phyloP scores from a whole-genome alignment of 2,329 filamentous ascomycete species.

The Decorospora gaudefroyi region DNA sequence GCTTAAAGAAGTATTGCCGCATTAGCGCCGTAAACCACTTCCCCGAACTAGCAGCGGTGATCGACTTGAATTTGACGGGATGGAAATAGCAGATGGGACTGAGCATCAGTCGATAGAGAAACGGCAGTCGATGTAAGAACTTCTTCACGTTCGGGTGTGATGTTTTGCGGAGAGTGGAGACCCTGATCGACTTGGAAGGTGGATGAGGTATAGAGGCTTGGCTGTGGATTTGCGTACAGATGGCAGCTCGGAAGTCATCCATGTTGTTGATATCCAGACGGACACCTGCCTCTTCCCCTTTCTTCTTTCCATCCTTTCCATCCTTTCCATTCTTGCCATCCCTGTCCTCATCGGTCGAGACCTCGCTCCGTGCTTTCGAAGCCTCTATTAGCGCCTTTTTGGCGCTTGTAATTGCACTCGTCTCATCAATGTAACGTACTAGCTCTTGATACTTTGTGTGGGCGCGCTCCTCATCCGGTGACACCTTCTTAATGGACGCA shows the following conservation, averaged over 20 bases:
- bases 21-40: slow-evolving; percentile 56
- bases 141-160: slow-evolving; percentile 48
- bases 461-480: slow-evolving; percentile 53
- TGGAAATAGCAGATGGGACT: slow-evolving; percentile 59
- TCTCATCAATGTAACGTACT: slow-evolving; percentile 43
- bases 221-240: slow-evolving; percentile 55
- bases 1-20: slow-evolving; percentile 56
- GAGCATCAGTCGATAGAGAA: slow-evolving; percentile 56
- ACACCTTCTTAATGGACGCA: slow-evolving; percentile 50
- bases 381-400: slow-evolving; percentile 31
- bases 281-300: slow-evolving; percentile 9
- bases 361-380: slow-evolving; percentile 29
- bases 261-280: slow-evolving; percentile 48
- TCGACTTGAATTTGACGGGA: slow-evolving; percentile 55
- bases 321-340: slow-evolving; percentile 30
- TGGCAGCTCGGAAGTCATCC: slow-evolving; percentile 54
- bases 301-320: slow-evolving; percentile 13
- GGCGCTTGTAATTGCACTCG: slow-evolving; percentile 38
- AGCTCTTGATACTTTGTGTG: slow-evolving; percentile 50
- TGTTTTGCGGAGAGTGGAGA: slow-evolving; percentile 55
- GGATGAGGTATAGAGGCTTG: slow-evolving; percentile 57
- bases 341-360: slow-evolving; percentile 35
- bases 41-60: slow-evolving; percentile 57
- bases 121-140: slow-evolving; percentile 57
- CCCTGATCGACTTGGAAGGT: slow-evolving; percentile 54